Percentiles rank a stretch among this genome's conserved stretches.
Conservation (phyloP, 192 early-diverging fungal genomes). For the Coemansia sp. region DNA sequence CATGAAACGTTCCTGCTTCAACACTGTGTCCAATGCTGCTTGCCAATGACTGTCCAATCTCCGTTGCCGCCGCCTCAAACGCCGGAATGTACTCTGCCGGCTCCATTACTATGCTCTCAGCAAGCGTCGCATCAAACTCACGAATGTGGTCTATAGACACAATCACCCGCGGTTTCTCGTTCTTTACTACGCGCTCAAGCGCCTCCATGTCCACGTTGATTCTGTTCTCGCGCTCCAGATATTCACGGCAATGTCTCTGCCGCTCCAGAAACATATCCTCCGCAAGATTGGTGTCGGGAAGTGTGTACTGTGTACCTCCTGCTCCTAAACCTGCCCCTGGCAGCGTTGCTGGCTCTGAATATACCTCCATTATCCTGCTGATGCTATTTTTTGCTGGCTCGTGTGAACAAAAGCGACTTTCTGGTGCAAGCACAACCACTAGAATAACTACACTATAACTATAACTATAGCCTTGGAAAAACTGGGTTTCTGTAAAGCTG, state of each 20-base stretch:
- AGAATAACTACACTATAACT: no score
- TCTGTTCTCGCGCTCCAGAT: slow-evolving; percentile 55
- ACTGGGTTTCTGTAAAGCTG: no score
- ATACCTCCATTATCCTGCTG: slow-evolving; percentile 14
- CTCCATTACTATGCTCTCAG: slow-evolving; percentile 66
- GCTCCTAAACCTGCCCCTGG: slow-evolving; percentile 3
- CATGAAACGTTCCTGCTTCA: slow-evolving; percentile 16
- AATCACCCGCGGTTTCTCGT: slow-evolving; percentile 64
- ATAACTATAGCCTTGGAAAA: no score
- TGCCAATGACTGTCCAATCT: slow-evolving; percentile 15
- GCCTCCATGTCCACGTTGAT: slow-evolving; percentile 38
- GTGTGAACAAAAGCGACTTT: background rate
- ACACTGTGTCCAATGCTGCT: slow-evolving; percentile 8
- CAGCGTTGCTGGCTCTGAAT: slow-evolving; percentile 15
- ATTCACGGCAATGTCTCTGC: slow-evolving; percentile 50
- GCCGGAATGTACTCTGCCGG: slow-evolving; percentile 86
- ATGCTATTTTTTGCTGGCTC: background rate
- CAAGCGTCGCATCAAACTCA: slow-evolving; percentile 68
- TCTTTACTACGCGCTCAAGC: slow-evolving; percentile 20
- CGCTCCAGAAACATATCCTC: slow-evolving; percentile 52
- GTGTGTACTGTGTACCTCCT: slow-evolving; percentile 28
- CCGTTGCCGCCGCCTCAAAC: slow-evolving; percentile 63
- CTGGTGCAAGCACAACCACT: background rate
- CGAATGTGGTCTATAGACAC: slow-evolving; percentile 90
- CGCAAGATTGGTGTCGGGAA: slow-evolving; percentile 38